Percentiles rank a stretch among this genome's conserved stretches.
phyloP scores from a whole-genome alignment of 2,329 filamentous ascomycete species.

The Fonsecaea erecta region DNA sequence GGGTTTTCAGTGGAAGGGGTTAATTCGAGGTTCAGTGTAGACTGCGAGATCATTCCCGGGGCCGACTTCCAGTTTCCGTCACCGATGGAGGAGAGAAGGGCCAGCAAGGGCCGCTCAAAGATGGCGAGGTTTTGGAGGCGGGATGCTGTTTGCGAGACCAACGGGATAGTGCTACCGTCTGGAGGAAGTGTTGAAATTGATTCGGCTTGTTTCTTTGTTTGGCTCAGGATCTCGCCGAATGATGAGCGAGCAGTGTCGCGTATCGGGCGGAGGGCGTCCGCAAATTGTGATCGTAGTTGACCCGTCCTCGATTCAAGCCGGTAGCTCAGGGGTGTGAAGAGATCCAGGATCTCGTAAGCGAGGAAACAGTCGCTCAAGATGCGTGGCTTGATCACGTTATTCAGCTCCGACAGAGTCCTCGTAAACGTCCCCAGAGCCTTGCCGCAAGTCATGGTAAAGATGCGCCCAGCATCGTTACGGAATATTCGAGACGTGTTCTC shows the following conservation, averaged over 20 bases:
- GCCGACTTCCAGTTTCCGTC: constrained; percentile 79
- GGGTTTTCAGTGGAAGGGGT: constrained; percentile 66
- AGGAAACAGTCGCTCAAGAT: constrained; percentile 90
- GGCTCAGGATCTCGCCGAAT: constrained; percentile 79
- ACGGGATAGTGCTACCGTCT: constrained; percentile 76
- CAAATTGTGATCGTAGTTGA: constrained; percentile 80
- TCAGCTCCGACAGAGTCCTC: constrained; percentile 84
- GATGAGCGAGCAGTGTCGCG: constrained; percentile 90
- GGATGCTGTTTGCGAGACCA: constrained; percentile 83
- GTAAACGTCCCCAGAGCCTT: constrained; percentile 78
- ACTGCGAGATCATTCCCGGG: constrained; percentile 40
- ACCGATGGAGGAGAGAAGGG: constrained; percentile 87
- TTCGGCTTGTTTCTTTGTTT: constrained; percentile 73
- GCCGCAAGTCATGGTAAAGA: constrained; percentile 80
- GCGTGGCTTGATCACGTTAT: constrained; percentile 84
- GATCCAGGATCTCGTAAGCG: constrained; percentile 92
- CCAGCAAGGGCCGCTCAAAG: constrained; percentile 83
- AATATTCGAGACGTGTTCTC: constrained; percentile 90
- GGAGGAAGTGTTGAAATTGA: constrained; percentile 70
- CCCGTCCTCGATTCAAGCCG: constrained; percentile 81
- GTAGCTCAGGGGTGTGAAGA: constrained; percentile 78
- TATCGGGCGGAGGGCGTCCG: constrained; percentile 84
- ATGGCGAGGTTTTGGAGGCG: constrained; percentile 84
- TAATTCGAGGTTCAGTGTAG: constrained; percentile 40
- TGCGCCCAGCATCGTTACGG: constrained; percentile 78